These are phyloP conservation scores for Kwoniella sp. DNA, from an alignment of 768 basidiomycete genomes.

Conservation along the genomic window DNA sequence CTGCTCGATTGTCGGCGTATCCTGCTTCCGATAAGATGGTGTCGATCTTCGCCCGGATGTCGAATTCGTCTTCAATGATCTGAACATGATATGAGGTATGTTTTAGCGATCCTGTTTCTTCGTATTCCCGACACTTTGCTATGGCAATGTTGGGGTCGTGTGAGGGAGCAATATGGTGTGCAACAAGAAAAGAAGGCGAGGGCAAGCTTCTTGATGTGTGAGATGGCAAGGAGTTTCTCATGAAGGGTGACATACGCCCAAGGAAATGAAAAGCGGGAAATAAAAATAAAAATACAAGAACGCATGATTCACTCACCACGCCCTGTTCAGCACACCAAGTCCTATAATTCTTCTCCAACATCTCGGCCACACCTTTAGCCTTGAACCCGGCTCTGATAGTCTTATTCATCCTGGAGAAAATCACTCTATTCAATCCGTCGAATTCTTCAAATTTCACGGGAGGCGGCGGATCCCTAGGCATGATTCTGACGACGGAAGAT, in stretches of 20 bases:
- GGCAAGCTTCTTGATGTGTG: too few relatives aligned
- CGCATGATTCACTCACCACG: constrained; percentile 52
- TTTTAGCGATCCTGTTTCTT: too few relatives aligned
- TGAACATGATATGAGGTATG: constrained; percentile 45
- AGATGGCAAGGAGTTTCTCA: too few relatives aligned
- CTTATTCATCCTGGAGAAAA: constrained; percentile 89
- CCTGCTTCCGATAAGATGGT: constrained; percentile 71
- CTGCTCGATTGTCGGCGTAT: constrained; percentile 74
- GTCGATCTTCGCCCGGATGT: constrained; percentile 72
- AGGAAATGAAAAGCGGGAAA: neutral
- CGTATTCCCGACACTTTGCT: too few relatives aligned
- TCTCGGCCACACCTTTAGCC: constrained; percentile 89
- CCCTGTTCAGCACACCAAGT: constrained; percentile 83
- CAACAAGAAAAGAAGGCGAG: too few relatives aligned
- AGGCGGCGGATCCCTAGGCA: constrained; percentile 90
- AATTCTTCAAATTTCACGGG: constrained; percentile 96
- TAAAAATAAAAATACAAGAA: too few relatives aligned
- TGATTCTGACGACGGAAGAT: constrained; percentile 84
- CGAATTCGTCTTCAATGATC: constrained; percentile 70
- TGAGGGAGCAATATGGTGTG: too few relatives aligned
- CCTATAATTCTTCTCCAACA: constrained; percentile 89
- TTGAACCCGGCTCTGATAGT: constrained; percentile 80
- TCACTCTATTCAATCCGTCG: constrained; percentile 86
- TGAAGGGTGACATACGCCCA: too few relatives aligned
- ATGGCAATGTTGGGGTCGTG: too few relatives aligned